Percentiles rank a stretch among this genome's conserved stretches.
Conservation (phyloP, 306 rosid genomes). For the Malus sylvestris region DNA sequence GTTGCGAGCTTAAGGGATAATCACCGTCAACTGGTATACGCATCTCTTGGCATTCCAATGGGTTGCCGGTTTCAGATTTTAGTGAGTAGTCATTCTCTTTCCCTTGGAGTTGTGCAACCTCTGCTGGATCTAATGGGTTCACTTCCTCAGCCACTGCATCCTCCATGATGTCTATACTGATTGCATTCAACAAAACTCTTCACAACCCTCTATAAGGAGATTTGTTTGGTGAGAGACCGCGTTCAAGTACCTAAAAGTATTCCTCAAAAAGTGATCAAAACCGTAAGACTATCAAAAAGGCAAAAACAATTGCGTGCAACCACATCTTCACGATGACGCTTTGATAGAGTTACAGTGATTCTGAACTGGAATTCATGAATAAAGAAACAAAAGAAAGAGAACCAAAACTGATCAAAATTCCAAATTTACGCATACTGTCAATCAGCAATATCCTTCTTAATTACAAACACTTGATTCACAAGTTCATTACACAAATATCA, state of each 20-base stretch:
- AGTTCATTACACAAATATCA: no score
- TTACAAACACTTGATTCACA: background rate
- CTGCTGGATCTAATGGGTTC: slow-evolving; percentile 29
- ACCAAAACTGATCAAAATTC: no score
- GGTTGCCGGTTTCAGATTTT: slow-evolving; percentile 21
- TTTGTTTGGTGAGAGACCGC: slow-evolving; percentile 16
- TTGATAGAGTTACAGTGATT: background rate
- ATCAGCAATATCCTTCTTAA: background rate
- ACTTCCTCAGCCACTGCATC: slow-evolving; percentile 53
- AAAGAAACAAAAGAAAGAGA: no score
- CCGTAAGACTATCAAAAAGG: background rate
- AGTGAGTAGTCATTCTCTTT: slow-evolving; percentile 41
- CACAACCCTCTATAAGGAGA: slow-evolving; percentile 11
- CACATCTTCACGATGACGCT: no score
- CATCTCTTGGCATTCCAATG: slow-evolving; percentile 41
- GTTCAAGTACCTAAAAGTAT: background rate
- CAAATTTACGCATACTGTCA: no score
- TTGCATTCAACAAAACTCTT: slow-evolving; percentile 27
- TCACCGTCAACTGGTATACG: slow-evolving; percentile 28
- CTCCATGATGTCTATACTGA: slow-evolving; percentile 42
- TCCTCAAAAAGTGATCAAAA: background rate
- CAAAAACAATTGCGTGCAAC: background rate
- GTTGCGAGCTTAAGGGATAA: slow-evolving; percentile 20
- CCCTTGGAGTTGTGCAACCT: slow-evolving; percentile 40
- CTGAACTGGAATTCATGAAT: background rate